Evolutionary conservation across 192 early-diverging fungal species (phyloP).

Genomic region (Backusella circina): DNA sequence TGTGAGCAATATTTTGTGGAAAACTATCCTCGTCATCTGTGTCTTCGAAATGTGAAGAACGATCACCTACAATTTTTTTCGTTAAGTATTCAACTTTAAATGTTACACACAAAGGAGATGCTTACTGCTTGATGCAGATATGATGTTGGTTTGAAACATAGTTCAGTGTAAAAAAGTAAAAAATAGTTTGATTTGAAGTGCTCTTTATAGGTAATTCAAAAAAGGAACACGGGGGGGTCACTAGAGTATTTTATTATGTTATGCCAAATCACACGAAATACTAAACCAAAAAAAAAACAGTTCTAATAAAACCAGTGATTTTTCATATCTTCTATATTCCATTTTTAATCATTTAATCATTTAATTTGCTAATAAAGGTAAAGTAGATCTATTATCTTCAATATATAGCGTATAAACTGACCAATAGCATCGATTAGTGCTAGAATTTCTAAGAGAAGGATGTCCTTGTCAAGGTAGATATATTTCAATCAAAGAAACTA

Average conservation of each 20-base stretch:
- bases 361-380: background rate
- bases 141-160: background rate
- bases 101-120: background rate
- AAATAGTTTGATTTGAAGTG: background rate
- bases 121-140: background rate
- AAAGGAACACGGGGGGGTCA: background rate
- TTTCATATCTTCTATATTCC: background rate
- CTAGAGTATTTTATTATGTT: background rate
- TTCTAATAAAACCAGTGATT: background rate
- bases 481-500: background rate
- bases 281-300: background rate
- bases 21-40: slow-evolving; percentile 20
- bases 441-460: background rate
- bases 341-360: background rate
- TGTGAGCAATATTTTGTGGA: background rate
- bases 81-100: background rate
- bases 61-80: background rate
- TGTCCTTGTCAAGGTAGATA: background rate
- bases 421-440: background rate
- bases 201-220: background rate
- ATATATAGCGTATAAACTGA: background rate
- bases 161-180: background rate
- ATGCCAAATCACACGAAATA: background rate
- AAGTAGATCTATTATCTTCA: background rate
- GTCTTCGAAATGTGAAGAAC: background rate